phyloP scores from a whole-genome alignment of 495 filamentous ascomycete genomes.

The Penicillium lividum region DNA sequence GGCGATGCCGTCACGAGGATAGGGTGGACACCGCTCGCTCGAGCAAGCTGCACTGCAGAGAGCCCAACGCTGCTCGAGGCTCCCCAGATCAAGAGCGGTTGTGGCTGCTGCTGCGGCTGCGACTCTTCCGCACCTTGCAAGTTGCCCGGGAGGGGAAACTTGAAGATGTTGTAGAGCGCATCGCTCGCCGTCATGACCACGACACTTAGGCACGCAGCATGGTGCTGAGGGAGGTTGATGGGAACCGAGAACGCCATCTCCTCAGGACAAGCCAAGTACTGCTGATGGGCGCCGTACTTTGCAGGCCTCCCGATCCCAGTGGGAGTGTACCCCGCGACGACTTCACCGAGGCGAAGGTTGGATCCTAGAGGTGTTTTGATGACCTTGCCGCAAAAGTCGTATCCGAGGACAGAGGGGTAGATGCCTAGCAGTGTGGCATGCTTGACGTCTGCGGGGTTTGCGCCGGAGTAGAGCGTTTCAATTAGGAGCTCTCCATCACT shows the following conservation, averaged over 20 bases:
- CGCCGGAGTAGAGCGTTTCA: neutral
- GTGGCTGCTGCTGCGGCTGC: neutral
- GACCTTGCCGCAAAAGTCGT: constrained; percentile 6
- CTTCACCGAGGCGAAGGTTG: no score
- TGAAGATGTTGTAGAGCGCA: neutral
- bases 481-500: neutral
- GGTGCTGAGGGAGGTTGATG: neutral
- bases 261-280: neutral
- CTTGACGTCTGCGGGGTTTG: constrained; percentile 4
- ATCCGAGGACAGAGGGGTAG: neutral
- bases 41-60: neutral
- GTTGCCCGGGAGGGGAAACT: neutral
- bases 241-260: neutral
- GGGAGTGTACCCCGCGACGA: no score
- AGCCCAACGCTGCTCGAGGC: neutral
- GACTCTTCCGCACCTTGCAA: no score
- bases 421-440: constrained; percentile 3
- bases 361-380: no score
- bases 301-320: neutral
- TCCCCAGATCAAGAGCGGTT: neutral
- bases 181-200: neutral
- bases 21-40: neutral
- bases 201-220: neutral
- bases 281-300: neutral
- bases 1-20: neutral